Conservation (phyloP, 306 rosid genomes). For the Dryas drummondii region DNA sequence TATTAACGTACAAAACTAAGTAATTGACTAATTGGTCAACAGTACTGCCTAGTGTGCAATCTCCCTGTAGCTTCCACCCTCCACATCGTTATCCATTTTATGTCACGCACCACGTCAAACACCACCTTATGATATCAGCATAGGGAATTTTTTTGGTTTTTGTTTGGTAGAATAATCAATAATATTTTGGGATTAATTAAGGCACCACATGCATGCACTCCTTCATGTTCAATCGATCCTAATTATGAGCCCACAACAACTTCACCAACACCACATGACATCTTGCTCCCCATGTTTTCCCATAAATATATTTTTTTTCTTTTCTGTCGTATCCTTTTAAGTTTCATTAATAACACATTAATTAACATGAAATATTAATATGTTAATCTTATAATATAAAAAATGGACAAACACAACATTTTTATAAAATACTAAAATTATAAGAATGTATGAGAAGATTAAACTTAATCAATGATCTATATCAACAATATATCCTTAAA, state of each 20-base stretch:
- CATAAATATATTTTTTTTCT: neutral
- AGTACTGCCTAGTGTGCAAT: neutral
- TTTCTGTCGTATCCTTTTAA: too few relatives aligned
- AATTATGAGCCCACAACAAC: neutral
- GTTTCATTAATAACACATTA: too few relatives aligned
- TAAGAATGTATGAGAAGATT: too few relatives aligned
- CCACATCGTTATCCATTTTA: constrained; percentile 16
- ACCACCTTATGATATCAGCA: neutral
- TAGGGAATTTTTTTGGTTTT: too few relatives aligned
- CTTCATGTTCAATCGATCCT: too few relatives aligned
- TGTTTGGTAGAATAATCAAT: neutral
- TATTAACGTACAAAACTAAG: neutral
- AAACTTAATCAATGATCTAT: too few relatives aligned
- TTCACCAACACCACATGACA: neutral
- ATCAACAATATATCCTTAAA: too few relatives aligned
- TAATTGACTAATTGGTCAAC: too few relatives aligned
- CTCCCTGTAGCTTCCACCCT: constrained; percentile 43
- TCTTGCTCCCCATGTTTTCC: neutral
- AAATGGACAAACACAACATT: too few relatives aligned
- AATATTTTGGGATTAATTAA: neutral
- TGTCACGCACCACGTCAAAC: constrained; percentile 37
- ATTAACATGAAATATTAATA: too few relatives aligned
- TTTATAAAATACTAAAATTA: too few relatives aligned
- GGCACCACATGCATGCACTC: neutral
- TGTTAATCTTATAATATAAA: too few relatives aligned